Conservation (phyloP, 805 yeast species). For the Ogataea thermomethanolica region DNA sequence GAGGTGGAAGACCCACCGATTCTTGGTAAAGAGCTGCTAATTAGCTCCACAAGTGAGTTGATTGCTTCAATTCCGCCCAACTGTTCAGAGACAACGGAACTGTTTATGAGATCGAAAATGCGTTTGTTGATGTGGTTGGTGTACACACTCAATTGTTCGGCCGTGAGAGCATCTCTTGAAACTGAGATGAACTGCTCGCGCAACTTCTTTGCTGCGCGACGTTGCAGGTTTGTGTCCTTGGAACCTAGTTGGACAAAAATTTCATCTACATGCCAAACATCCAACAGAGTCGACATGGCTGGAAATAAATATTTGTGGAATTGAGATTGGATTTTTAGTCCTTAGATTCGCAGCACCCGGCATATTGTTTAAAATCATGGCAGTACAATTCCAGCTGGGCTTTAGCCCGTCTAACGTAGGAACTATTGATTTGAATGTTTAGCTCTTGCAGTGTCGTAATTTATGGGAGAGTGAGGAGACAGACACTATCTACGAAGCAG, state of each 20-base stretch:
- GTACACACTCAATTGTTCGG: constrained; percentile 77
- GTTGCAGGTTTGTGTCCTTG: constrained; percentile 40
- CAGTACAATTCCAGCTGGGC: too few relatives aligned
- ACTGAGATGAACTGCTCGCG: constrained; percentile 64
- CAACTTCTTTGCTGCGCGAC: constrained; percentile 65
- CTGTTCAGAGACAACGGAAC: constrained; percentile 65
- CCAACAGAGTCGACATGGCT: constrained; percentile 9
- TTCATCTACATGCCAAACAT: constrained; percentile 35
- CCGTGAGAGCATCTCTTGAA: constrained; percentile 69
- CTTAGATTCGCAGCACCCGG: constrained; percentile 5
- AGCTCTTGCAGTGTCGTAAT: too few relatives aligned
- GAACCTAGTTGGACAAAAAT: constrained; percentile 50
- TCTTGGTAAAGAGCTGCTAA: constrained; percentile 50
- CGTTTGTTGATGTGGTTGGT: constrained; percentile 83
- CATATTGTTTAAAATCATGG: background rate
- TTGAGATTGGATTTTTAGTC: background rate
- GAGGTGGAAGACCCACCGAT: constrained; percentile 34
- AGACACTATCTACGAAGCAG: too few relatives aligned
- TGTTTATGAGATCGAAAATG: constrained; percentile 79
- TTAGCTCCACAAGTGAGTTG: constrained; percentile 80
- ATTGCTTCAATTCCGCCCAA: constrained; percentile 92
- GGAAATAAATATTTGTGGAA: background rate
- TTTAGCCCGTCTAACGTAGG: too few relatives aligned
- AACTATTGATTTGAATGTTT: too few relatives aligned
- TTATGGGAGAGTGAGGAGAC: too few relatives aligned